Conservation (phyloP, 2,329 filamentous ascomycete species). For the Arachnomyces sp. region DNA sequence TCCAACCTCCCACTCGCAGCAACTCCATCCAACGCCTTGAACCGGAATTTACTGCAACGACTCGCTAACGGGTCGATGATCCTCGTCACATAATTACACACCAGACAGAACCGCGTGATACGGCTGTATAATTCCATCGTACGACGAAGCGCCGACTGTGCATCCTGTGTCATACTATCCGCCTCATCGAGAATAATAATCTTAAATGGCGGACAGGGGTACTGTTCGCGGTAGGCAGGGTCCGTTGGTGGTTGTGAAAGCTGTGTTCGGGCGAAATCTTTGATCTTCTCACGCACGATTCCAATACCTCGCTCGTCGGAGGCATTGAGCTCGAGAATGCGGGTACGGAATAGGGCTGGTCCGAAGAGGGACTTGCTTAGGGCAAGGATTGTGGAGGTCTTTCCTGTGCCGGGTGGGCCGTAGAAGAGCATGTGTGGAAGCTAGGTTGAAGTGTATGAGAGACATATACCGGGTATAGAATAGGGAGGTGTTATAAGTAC, state of each 20-base stretch:
- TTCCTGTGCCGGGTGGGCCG: constrained; percentile 91
- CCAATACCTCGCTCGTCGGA: constrained; percentile 97
- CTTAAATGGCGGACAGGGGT: constrained; percentile 96
- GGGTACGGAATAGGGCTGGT: constrained; percentile 81
- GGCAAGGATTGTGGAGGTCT: constrained; percentile 95
- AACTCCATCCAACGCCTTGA: constrained; percentile 85
- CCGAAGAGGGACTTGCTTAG: constrained; percentile 96
- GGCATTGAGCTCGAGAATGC: constrained; percentile 97
- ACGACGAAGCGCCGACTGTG: constrained; percentile 79
- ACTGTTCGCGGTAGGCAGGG: constrained; percentile 56
- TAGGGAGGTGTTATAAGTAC: constrained; percentile 37
- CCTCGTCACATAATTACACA: constrained; percentile 96
- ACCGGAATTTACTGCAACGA: constrained; percentile 92
- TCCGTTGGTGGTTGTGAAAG: constrained; percentile 69
- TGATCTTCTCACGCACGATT: constrained; percentile 96
- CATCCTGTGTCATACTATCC: constrained; percentile 98
- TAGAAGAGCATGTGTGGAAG: constrained; percentile 99
- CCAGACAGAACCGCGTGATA: constrained; percentile 93
- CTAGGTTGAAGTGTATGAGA: constrained; percentile 30
- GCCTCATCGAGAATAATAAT: constrained; percentile 98
- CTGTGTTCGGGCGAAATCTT: constrained; percentile 94
- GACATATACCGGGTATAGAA: neutral
- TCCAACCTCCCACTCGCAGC: constrained; percentile 72
- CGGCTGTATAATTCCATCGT: constrained; percentile 98
- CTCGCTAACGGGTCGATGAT: constrained; percentile 95